Conservation (phyloP, 2,329 filamentous ascomycete species). For the Aureobasidium sp. region DNA sequence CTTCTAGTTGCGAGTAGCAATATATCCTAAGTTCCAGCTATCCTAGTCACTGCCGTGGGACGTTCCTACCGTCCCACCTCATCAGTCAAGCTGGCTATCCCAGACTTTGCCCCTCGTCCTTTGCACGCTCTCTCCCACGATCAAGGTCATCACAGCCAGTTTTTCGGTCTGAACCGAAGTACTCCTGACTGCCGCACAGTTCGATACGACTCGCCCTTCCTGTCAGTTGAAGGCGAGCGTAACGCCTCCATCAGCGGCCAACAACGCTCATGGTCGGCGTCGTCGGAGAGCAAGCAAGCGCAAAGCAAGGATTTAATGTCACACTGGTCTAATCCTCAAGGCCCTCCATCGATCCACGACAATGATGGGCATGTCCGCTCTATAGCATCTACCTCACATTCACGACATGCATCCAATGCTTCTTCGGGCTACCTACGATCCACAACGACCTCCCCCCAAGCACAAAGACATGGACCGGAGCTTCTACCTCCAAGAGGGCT, state of each 20-base stretch:
- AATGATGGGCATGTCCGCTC: not conserved
- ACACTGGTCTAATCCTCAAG: conserved; percentile 24
- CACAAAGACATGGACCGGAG: not conserved
- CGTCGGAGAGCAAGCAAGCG: conserved; percentile 23
- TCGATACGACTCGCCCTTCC: conserved; percentile 17
- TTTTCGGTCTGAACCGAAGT: not conserved
- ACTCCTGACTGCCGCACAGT: conserved; percentile 12
- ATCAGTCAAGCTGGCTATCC: conserved; percentile 20
- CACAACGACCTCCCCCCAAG: not conserved
- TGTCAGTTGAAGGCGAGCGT: conserved; percentile 12
- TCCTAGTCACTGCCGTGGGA: conserved; percentile 1
- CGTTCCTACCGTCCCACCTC: conserved; percentile 15
- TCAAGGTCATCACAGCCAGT: conserved; percentile 13
- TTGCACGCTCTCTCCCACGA: conserved; percentile 17
- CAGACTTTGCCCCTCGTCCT: conserved; percentile 18
- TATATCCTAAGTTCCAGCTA: not conserved
- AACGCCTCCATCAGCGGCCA: conserved; percentile 16
- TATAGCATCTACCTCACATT: conserved; percentile 1
- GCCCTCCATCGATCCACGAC: conserved; percentile 21
- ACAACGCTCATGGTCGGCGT: conserved; percentile 27
- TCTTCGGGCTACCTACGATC: not conserved
- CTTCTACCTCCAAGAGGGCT: conserved; percentile 15
- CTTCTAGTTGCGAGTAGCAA: not conserved
- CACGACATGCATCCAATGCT: conserved; percentile 8
- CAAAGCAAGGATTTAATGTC: conserved; percentile 31